phyloP scores from a whole-genome alignment of 2,329 filamentous ascomycete genomes.

The Trichoderma guizhouense region DNA sequence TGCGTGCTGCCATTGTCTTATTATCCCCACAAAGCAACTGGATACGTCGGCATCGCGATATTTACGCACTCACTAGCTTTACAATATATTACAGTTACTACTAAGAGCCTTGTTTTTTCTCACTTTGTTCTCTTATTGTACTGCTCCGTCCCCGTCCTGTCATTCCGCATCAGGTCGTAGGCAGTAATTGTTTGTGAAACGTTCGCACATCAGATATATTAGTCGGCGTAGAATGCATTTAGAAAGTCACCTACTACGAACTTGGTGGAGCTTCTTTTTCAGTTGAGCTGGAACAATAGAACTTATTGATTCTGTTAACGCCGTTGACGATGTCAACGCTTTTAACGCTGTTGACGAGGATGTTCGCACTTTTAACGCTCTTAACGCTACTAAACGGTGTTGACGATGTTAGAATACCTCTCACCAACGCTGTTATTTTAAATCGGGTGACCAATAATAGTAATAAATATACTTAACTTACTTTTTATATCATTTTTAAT shows the following conservation, averaged over 20 bases:
- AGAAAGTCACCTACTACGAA: too few relatives aligned
- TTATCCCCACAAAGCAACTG: neutral
- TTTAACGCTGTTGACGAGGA: neutral
- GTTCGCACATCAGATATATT: neutral
- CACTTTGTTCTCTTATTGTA: neutral
- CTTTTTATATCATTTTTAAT: neutral
- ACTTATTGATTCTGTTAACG: too few relatives aligned
- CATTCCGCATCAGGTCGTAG: neutral
- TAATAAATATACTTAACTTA: neutral
- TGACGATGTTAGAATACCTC: neutral
- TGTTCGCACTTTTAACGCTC: too few relatives aligned
- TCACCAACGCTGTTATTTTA: neutral
- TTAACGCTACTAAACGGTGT: too few relatives aligned
- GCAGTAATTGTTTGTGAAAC: neutral
- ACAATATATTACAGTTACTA: neutral
- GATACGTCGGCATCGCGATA: neutral
- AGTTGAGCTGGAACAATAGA: too few relatives aligned
- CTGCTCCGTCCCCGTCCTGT: neutral
- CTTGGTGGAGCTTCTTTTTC: too few relatives aligned
- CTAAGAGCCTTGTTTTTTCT: fast-evolving
- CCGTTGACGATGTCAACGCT: neutral
- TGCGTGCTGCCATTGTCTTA: neutral
- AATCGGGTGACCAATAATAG: neutral
- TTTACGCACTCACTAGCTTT: fast-evolving
- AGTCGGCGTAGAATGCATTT: neutral